Base-by-base conservation (phyloP, 2,329 filamentous ascomycete species). In the Dactylellina leptospora region DNA sequence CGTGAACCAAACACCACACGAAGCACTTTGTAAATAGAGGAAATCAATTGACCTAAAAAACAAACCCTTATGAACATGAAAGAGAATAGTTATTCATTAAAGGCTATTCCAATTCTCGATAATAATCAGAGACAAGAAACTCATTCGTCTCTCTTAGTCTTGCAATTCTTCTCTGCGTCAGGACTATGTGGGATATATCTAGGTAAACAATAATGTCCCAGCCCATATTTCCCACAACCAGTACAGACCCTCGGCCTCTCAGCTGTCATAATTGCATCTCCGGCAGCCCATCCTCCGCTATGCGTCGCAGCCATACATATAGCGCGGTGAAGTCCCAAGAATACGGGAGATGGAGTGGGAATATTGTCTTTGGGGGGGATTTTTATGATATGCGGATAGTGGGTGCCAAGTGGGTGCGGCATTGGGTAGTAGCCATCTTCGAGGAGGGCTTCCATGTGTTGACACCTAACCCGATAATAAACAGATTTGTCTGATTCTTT, bases 261-360 rank as follows among this genome's bases (percentile, higher is more conserved):
- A 1, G 48, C 55, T 9, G 13, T 20, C 10, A 70, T 28, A 3
- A 56, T 42, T n/a, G 53, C 38, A 22, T 70, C 63, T 6, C 63
- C 63, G 6, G 40, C 56, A 4, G 44, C 55, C 63, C 63, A 70
- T 1, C 55, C 63, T 8, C 63, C 63, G 16, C 63, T 61, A 16
- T 40, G 20, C 11, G 63, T 55, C 10, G 63, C 63, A 0, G 63
- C 63, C 18, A 55, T 56, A 4, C 48, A 18, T 20, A 70, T 33
- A 18, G 56, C 56, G 6, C 56, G 47, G 40, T 70, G 63, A 10
- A 70, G 38, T 28, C n/a, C 25, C 1, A 70, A 23, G 4, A 70
- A 23, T 8, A 20, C 38, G 3, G 55, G 55, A 13, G 56, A 60
- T 6, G 63, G 55, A 9, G 53, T 23, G 4, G 47, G 38, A 6